Evolutionary conservation across 129 eudicot species (phyloP), one percentile per base, ranked within the genome.

Genomic region (Chrysanthemum makinoi): DNA sequence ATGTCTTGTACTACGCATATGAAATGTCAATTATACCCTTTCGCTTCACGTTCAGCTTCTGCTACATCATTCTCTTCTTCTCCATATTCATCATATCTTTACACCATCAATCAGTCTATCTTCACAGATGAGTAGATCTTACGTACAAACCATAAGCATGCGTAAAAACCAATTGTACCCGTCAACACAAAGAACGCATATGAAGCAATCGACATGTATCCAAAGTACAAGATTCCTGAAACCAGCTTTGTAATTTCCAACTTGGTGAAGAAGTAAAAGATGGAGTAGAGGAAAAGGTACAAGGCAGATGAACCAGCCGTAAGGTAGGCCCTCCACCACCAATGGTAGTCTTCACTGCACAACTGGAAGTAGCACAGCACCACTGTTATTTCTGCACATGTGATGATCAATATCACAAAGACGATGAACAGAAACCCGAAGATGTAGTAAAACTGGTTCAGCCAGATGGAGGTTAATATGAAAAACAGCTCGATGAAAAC

Each of bases 301-400:
- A 88, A 20, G 16, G 97, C 97, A 6, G 95, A 90, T 56, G 91
- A 90, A 12, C 97, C 97, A 4, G 95, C 87, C 0, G 95, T 90
- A 54, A 90, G 75, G 62, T 90, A 90, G 17, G 97, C 91, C 66
- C 97, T 77, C 97, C 97, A 90, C 97, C 97, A 90, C 97, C 97
- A 90, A 44, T 90, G 66, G 74, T 90, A 90, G 55, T 90, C 97
- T 74, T 90, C 97, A 72, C 95, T 90, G 75, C 97, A 90, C 79
- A 90, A n/a, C 80, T 90, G 97, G 75, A 90, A 90, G 77, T 90
- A 90, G 74, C 97, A 87, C 55, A 90, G 80, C 57, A 90, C 97
- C 28, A 90, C 85, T 10, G 95, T 83, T 3, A 90, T 90, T 75
- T 90, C 97, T 0, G 95, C 97, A 67, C 95, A 90, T 3, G 97